phyloP scores from a whole-genome alignment of 148 eudicot species.

The Arbutus unedo region DNA sequence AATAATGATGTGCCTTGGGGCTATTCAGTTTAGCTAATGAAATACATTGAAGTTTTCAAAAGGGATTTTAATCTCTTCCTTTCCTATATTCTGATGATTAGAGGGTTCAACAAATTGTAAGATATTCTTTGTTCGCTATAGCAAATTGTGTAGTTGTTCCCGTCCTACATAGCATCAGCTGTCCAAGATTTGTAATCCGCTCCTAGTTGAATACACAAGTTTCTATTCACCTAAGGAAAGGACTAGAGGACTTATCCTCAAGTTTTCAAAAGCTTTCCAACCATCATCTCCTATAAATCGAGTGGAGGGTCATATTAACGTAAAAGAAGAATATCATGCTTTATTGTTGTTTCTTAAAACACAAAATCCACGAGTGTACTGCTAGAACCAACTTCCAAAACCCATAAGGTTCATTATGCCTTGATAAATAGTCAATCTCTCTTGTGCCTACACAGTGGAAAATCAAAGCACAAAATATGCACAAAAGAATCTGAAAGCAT shows the following conservation, averaged over 20 bases:
- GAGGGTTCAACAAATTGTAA: neutral
- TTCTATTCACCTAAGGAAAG: neutral
- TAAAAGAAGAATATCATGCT: too few relatives aligned
- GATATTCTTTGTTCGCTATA: neutral
- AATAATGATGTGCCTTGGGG: neutral
- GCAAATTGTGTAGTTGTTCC: neutral
- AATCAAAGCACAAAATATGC: neutral
- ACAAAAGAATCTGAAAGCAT: neutral
- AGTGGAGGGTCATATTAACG: too few relatives aligned
- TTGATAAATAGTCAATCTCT: neutral
- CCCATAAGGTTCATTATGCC: neutral
- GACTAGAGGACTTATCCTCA: too few relatives aligned
- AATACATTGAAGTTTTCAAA: neutral
- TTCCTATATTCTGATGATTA: neutral
- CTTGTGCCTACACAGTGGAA: neutral
- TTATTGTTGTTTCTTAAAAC: neutral
- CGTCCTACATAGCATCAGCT: neutral
- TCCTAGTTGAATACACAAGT: neutral
- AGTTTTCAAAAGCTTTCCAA: too few relatives aligned
- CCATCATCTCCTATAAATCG: too few relatives aligned
- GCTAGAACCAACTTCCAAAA: neutral
- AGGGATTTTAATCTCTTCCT: neutral
- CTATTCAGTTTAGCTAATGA: neutral
- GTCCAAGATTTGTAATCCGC: neutral
- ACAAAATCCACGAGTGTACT: neutral